Conservation (phyloP, 371 early-diverging fungal genomes). For the Catenaria anguillulae region DNA sequence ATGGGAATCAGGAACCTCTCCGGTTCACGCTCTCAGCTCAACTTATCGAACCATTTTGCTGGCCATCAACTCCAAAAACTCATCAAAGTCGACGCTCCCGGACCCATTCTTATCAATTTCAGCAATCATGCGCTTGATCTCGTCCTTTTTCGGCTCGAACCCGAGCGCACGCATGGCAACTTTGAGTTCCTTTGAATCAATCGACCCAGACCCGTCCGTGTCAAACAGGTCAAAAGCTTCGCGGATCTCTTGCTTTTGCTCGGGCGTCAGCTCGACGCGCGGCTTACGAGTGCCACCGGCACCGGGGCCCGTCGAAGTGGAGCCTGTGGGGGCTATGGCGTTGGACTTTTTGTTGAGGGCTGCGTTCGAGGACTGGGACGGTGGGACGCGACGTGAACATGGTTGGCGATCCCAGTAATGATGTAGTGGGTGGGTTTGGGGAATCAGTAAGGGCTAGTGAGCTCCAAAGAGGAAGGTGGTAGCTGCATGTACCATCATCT, state of each 20-base stretch:
- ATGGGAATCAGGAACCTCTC: not conserved
- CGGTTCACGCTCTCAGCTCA: not conserved
- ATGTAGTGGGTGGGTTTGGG: too few relatives aligned
- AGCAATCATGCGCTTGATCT: slow-evolving; percentile 40
- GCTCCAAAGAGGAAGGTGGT: too few relatives aligned
- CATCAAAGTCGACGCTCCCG: slow-evolving; percentile 54
- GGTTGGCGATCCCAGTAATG: too few relatives aligned
- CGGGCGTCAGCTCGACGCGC: slow-evolving; percentile 21
- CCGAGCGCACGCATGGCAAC: slow-evolving; percentile 53
- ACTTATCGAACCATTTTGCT: slow-evolving; percentile 29
- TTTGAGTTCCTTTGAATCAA: slow-evolving; percentile 41
- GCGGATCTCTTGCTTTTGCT: slow-evolving; percentile 46
- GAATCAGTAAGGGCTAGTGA: too few relatives aligned
- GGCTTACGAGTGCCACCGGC: not conserved
- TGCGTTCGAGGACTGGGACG: too few relatives aligned
- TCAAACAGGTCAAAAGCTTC: slow-evolving; percentile 67
- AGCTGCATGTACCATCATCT: too few relatives aligned
- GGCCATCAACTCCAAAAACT: slow-evolving; percentile 53
- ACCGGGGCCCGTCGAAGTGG: too few relatives aligned
- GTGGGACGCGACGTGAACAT: too few relatives aligned
- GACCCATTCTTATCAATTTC: slow-evolving; percentile 39
- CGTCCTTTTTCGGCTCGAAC: slow-evolving; percentile 44
- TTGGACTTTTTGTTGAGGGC: too few relatives aligned
- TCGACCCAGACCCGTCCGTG: slow-evolving; percentile 43
- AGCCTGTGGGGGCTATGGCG: too few relatives aligned